A percentile compares a stretch with the other conserved stretches of the same genome.
Evolutionary conservation across 768 basidiomycete species (phyloP).

Genomic region (Saitozyma podzolica): DNA sequence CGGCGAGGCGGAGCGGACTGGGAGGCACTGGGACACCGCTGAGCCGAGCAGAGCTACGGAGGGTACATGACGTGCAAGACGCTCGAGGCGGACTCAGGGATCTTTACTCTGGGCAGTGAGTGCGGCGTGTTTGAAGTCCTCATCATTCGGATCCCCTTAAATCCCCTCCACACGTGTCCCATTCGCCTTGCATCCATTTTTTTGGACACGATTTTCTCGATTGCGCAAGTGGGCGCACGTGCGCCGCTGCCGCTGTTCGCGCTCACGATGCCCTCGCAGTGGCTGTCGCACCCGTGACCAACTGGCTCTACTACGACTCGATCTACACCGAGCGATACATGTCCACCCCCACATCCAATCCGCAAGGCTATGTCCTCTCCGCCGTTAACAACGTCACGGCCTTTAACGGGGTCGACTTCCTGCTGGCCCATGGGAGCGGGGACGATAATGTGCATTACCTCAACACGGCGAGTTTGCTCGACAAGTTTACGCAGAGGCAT

Average conservation of each 20-base stretch:
- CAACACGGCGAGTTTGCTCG: slow-evolving; percentile 85
- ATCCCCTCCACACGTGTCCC: no score
- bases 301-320: slow-evolving; percentile 63
- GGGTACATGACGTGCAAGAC: slow-evolving; percentile 95
- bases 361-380: slow-evolving; percentile 82
- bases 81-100: slow-evolving; percentile 81
- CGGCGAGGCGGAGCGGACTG: background rate
- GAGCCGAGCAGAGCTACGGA: slow-evolving; percentile 74
- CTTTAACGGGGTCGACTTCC: slow-evolving; percentile 69
- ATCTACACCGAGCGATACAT: slow-evolving; percentile 99
- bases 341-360: slow-evolving; percentile 76
- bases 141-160: no score
- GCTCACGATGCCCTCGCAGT: slow-evolving; percentile 17
- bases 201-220: background rate
- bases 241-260: background rate
- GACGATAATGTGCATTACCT: slow-evolving; percentile 95
- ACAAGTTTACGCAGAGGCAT: slow-evolving; percentile 80
- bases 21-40: slow-evolving; percentile 1
- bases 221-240: background rate
- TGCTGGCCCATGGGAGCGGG: slow-evolving; percentile 88
- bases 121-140: slow-evolving; percentile 25
- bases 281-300: slow-evolving; percentile 51
- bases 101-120: slow-evolving; percentile 87
- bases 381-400: slow-evolving; percentile 85
- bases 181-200: slow-evolving; percentile 3